Conservation (phyloP, 1,139 yeast species). For the Insectozyma bohioensis region DNA sequence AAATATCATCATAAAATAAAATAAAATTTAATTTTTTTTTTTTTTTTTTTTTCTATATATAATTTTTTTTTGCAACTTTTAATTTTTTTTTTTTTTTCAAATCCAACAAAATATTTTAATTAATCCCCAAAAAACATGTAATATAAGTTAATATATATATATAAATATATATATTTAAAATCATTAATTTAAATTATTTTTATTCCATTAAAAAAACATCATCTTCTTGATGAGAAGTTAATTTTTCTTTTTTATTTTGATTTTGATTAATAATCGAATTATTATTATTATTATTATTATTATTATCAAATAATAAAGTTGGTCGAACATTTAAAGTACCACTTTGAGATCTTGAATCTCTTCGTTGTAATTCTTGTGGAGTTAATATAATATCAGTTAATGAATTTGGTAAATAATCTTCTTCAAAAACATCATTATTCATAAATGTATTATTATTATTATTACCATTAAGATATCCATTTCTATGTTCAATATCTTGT, state of each 20-base stretch:
- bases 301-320: constrained; percentile 14
- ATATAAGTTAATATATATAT: no score
- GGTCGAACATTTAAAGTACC: constrained; percentile 46
- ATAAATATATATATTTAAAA: no score
- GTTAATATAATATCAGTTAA: constrained; percentile 68
- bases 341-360: constrained; percentile 59
- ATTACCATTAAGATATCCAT: constrained; percentile 1
- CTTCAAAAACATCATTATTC: constrained; percentile 45
- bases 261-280: constrained; percentile 3
- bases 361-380: constrained; percentile 69
- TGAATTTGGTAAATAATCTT: constrained; percentile 78
- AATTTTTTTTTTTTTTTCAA: no score
- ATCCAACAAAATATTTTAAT: no score
- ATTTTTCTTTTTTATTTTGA: constrained; percentile 4
- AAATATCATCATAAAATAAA: no score
- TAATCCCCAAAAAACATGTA: no score
- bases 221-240: constrained; percentile 16
- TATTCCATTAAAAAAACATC: constrained; percentile 41
- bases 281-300: no score
- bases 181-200: constrained; percentile 7
- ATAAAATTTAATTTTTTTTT: constrained; percentile 3
- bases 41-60: constrained; percentile 5
- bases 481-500: constrained; percentile 3
- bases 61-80: constrained; percentile 1
- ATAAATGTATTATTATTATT: constrained; percentile 20